Evolutionary conservation across 306 rosid species (phyloP).

Genomic region (Argentina anserina): DNA sequence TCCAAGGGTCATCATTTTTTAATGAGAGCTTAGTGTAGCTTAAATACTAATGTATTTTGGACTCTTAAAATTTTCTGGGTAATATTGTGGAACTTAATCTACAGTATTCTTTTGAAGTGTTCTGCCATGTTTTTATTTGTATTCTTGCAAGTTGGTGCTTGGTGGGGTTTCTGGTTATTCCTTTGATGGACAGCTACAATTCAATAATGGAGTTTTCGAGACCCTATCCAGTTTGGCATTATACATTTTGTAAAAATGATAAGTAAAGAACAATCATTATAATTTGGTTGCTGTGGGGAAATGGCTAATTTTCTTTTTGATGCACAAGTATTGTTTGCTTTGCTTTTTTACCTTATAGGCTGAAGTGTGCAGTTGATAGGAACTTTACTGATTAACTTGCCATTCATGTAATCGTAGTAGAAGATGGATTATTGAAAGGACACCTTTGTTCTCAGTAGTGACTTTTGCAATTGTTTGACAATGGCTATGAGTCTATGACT

Average conservation of each 20-base stretch:
- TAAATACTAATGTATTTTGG: conserved; percentile 1
- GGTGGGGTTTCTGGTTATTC: conserved; percentile 6
- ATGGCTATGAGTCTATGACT: neutral
- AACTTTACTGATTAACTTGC: neutral
- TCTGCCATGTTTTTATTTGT: neutral
- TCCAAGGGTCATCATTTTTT: neutral
- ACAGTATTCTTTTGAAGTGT: neutral
- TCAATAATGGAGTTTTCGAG: conserved; percentile 11
- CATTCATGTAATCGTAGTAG: neutral
- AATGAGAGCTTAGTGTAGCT: neutral
- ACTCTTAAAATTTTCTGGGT: neutral
- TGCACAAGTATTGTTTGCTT: neutral
- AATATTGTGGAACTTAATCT: neutral
- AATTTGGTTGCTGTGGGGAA: neutral
- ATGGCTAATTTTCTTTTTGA: neutral
- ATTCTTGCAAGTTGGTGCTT: conserved; percentile 14
- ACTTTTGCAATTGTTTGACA: neutral
- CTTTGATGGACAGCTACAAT: conserved; percentile 14
- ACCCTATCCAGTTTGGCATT: conserved; percentile 4
- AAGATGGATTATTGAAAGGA: neutral
- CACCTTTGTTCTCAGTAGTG: neutral
- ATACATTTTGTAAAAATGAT: neutral
- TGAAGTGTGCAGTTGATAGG: neutral
- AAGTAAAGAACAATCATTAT: neutral
- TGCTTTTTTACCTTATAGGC: neutral